phyloP scores from a whole-genome alignment of 2,329 filamentous ascomycete species.

The Ceratocystis smalleyi region DNA sequence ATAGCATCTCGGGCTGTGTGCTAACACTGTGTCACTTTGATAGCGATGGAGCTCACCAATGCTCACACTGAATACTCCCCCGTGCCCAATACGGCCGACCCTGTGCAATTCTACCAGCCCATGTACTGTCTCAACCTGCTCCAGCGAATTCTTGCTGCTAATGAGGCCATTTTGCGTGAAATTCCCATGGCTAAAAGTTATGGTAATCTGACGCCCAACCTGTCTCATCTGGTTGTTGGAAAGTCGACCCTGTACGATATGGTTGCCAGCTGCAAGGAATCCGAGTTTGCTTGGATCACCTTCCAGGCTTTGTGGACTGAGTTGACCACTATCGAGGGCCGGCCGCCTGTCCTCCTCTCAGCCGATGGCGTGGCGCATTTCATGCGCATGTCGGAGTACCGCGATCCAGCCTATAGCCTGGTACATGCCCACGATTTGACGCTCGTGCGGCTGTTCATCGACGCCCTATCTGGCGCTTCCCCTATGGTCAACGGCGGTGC shows the following conservation, averaged over 20 bases:
- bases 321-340: conserved; percentile 38
- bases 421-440: conserved; percentile 79
- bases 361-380: conserved; percentile 69
- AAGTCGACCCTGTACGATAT: conserved; percentile 53
- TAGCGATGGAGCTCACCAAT: conserved; percentile 67
- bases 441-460: conserved; percentile 58
- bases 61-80: conserved; percentile 68
- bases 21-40: neutral
- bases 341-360: conserved; percentile 51
- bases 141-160: conserved; percentile 55
- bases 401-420: conserved; percentile 49
- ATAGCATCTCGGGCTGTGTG: neutral
- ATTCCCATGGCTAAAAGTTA: conserved; percentile 32
- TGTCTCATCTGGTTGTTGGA: conserved; percentile 42
- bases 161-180: conserved; percentile 45
- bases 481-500: conserved; percentile 58
- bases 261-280: conserved; percentile 54
- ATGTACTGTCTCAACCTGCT: conserved; percentile 62
- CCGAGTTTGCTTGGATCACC: conserved; percentile 63
- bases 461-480: conserved; percentile 48
- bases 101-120: conserved; percentile 58
- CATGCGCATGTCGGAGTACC: conserved; percentile 66
- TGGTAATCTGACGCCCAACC: conserved; percentile 27
- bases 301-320: conserved; percentile 73
- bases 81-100: conserved; percentile 39